A percentile compares a stretch with the other conserved stretches of the same genome.
phyloP scores from a whole-genome alignment of 2,329 filamentous ascomycete species.

The Scedosporium dehoogii region DNA sequence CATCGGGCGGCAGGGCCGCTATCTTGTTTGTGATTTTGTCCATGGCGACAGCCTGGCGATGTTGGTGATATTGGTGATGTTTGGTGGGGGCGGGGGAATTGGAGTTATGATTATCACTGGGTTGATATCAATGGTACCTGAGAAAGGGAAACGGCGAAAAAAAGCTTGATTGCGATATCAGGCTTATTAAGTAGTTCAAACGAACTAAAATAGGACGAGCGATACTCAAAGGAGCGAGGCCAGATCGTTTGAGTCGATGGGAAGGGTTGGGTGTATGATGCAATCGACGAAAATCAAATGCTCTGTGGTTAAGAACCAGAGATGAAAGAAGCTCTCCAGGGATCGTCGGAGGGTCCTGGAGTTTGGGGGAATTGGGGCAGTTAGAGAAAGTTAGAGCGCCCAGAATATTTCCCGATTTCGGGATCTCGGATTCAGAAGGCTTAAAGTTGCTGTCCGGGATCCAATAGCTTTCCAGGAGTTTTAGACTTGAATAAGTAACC shows the following conservation, averaged over 20 bases:
- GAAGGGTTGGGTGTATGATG: neutral
- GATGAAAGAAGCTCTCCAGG: neutral
- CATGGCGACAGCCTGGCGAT: constrained; percentile 32
- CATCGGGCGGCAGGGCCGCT: constrained; percentile 71
- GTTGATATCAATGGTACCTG: too few species aligned
- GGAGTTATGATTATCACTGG: neutral
- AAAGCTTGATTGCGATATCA: neutral
- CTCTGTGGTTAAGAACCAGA: neutral
- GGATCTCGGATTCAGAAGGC: constrained; percentile 1
- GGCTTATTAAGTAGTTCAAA: neutral
- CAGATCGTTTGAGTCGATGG: neutral
- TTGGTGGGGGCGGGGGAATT: neutral
- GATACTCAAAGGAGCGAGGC: neutral
- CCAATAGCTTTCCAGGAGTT: neutral
- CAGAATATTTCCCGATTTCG: neutral
- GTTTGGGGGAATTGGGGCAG: neutral
- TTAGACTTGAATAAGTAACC: neutral
- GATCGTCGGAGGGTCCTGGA: neutral
- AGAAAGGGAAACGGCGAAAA: too few species aligned
- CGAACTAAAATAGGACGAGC: neutral
- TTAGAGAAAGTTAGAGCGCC: neutral
- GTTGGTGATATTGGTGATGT: neutral
- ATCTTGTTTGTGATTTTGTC: constrained; percentile 95
- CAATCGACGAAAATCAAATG: neutral
- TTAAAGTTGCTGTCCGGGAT: neutral